Evolutionary conservation across 805 yeast species (phyloP).

Genomic region (Wickerhamomyces pijperi): DNA sequence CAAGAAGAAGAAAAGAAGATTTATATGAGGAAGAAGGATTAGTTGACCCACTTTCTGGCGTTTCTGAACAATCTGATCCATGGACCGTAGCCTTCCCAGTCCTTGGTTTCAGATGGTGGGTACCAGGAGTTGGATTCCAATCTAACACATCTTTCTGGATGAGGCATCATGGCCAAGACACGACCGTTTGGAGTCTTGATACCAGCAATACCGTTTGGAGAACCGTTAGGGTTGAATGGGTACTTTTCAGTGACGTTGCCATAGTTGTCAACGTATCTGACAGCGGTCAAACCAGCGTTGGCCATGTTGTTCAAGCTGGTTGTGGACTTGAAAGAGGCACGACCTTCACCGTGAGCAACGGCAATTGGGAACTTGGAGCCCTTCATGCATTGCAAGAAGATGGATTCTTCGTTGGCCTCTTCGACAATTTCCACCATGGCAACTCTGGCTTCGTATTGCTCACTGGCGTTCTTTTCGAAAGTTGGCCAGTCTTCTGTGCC

Average conservation of each 20-base stretch:
- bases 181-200: conserved; percentile 84
- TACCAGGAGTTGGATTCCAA: conserved; percentile 87
- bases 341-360: conserved; percentile 98
- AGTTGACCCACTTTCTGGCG: conserved; percentile 93
- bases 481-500: conserved; percentile 95
- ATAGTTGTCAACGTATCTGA: conserved; percentile 84
- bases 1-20: too few species aligned
- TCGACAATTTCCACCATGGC: conserved; percentile 74
- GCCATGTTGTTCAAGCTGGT: conserved; percentile 38
- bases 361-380: conserved; percentile 94
- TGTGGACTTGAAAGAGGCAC: conserved; percentile 55
- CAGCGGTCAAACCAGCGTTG: conserved; percentile 43
- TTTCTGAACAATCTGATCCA: conserved; percentile 90
- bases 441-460: conserved; percentile 94
- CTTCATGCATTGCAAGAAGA: conserved; percentile 82
- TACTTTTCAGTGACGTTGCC: conserved; percentile 74
- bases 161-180: conserved; percentile 98
- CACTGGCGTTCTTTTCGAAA: conserved; percentile 82
- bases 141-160: conserved; percentile 91
- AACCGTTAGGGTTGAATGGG: conserved; percentile 95
- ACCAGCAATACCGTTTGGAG: conserved; percentile 90
- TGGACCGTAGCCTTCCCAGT: conserved; percentile 83
- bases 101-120: conserved; percentile 47
- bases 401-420: conserved; percentile 31
- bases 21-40: too few species aligned